These are phyloP conservation scores for Chaetomiaceae sp. DNA, from an alignment of 2,329 filamentous ascomycete species.

Conservation along the genomic window DNA sequence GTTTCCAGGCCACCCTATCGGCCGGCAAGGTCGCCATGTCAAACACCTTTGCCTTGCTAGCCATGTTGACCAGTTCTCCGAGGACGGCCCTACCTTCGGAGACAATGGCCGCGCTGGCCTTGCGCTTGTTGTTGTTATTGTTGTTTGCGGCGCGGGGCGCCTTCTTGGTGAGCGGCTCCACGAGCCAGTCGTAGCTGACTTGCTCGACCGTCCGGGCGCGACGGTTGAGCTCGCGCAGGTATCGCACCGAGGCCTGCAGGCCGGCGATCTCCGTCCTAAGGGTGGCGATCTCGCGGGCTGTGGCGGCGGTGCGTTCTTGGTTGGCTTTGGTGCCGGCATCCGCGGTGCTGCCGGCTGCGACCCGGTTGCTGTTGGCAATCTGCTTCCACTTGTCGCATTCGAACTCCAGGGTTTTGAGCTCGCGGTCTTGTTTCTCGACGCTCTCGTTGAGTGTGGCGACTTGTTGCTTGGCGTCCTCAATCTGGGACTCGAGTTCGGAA, in stretches of 20 bases:
- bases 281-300: conserved; percentile 66
- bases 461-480: conserved; percentile 50
- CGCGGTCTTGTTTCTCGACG: conserved; percentile 63
- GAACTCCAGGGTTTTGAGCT: conserved; percentile 59
- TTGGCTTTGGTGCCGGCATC: conserved; percentile 50
- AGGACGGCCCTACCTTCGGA: conserved; percentile 62
- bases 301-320: conserved; percentile 64
- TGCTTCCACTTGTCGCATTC: conserved; percentile 70
- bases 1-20: conserved; percentile 63
- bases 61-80: conserved; percentile 60
- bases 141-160: conserved; percentile 39
- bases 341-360: conserved; percentile 41
- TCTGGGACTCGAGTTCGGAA: conserved; percentile 56
- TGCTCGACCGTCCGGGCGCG: conserved; percentile 57
- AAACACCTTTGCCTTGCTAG: conserved; percentile 51
- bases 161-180: conserved; percentile 52
- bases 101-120: conserved; percentile 48
- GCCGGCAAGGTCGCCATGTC: conserved; percentile 54
- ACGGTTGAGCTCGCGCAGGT: conserved; percentile 63
- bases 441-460: conserved; percentile 55
- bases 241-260: conserved; percentile 62
- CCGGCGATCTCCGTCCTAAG: conserved; percentile 65
- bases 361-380: conserved; percentile 58
- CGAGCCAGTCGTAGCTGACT: conserved; percentile 56
- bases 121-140: too few relatives aligned